Evolutionary conservation across 208 protist genomes (phyloP), one percentile per base, ranked within the genome.

Genomic region (Acanthamoeba rhysodes): DNA sequence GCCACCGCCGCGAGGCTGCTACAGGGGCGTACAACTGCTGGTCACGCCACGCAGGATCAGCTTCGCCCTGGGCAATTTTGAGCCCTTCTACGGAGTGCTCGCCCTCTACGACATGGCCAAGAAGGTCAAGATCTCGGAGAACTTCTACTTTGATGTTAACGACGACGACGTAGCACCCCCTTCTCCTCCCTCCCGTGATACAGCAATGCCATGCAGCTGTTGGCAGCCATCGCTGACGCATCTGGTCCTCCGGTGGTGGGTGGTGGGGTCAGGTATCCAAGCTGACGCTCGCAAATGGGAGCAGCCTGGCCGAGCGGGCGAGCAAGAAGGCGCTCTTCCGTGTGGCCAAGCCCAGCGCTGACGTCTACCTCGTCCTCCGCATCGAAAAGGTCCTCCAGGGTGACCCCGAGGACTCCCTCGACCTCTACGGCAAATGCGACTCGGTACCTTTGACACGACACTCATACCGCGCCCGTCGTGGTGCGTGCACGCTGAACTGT

Each of bases 321-420:
- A 84, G 5, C 29, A 91, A 41, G n/a, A 53, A 50, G 24, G 90
- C 90, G 8, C 45, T 94, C 41, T 94, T 94, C 37, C 34, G 41
- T 12, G 48, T 94, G 4, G 27, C 90, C 22, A 76, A 84, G 34
- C 66, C 85, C 10, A 68, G 55, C 29, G 10, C 32, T 10, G 88
- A 96, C 29, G 78, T 94, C 53, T 94, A 88, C 41, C 95, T 96
- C n/a, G 90, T 96, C 10, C 72, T 96, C 12, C 88, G 95, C 48
- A 95, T 96, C 20, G 95, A 96, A 32, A 96, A 95, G 90, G 90
- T 96, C 2, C 90, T 95, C 2, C 82, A 96, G 64, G 90, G 90
- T 29, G 95, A 96, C 41, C 64, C 87, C 10, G 57, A 68, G 10
- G 41, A 45, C 27, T 57, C 59, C 45, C 24, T 55, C 18, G 95